A percentile compares a stretch with the other conserved stretches of the same genome.
Evolutionary conservation across 2,329 filamentous ascomycete species (phyloP).

Genomic region (Penicillium sp.): DNA sequence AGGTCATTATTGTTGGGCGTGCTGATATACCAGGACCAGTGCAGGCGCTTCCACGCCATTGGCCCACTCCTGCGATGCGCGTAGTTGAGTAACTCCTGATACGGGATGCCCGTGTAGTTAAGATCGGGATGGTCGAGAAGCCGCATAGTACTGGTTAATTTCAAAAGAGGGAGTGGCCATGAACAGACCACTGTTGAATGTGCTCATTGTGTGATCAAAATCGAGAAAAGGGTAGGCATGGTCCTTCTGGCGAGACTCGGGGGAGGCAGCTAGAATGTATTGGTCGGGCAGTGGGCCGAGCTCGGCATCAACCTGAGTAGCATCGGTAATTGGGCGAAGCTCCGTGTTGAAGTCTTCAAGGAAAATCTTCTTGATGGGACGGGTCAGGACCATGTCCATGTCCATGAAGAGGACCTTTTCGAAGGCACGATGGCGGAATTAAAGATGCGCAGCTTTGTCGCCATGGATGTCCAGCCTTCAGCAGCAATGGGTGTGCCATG

Average conservation of each 20-base stretch:
- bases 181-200: conserved; percentile 39
- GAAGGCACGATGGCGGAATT: conserved; percentile 7
- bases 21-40: no score
- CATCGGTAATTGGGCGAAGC: not conserved
- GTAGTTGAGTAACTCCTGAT: conserved; percentile 50
- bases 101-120: conserved; percentile 43
- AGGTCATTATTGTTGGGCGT: no score
- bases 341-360: not conserved
- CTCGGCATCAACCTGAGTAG: not conserved
- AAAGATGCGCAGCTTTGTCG: conserved; percentile 8
- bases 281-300: conserved; percentile 5
- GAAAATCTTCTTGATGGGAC: conserved; percentile 11
- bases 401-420: conserved; percentile 16
- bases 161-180: conserved; percentile 41
- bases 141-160: conserved; percentile 44
- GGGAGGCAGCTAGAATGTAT: conserved; percentile 12
- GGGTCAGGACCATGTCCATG: conserved; percentile 12
- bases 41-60: no score
- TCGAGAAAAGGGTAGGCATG: conserved; percentile 1
- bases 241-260: conserved; percentile 7
- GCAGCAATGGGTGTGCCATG: no score
- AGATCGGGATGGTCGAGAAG: conserved; percentile 37
- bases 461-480: no score
- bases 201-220: not conserved
- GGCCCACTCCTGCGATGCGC: conserved; percentile 39